Base-by-base conservation (phyloP, 768 basidiomycete genomes). In the Kwoniella mangroviensis region DNA sequence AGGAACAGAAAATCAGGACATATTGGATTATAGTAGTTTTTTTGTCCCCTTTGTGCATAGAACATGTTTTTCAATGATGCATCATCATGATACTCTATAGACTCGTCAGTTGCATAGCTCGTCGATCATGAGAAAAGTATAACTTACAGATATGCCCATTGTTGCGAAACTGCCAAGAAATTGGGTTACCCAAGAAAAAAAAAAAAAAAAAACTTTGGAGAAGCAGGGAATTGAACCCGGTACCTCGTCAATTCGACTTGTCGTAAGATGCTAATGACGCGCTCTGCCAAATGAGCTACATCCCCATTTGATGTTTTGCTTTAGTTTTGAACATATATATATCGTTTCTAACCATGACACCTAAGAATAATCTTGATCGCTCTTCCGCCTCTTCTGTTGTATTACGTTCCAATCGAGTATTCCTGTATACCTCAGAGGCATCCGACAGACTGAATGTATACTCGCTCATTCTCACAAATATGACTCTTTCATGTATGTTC, bases 201-300 rank as follows among this genome's bases (percentile, higher is more conserved):
- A 66, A 66, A 42, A 42, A 24, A 52, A 52, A 58, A 67, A 67
- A 67, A 57, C 9, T 24, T 55, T 67, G 65, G 65, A 67, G 65
- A 54, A 68, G 67, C 62, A 57, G 57, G 57, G 68, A 69, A 69
- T 69, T 69, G 68, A 69, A 69, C 68, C 57, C 68, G 57, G 62
- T 69, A 69, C 68, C 68, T 69, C 68, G 68, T 69, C 62, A 63
- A 69, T 24, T 52, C 45, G 26, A 56, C 28, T 58, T 24, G 21
- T 52, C 13, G 11, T 22, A 54, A 55, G 55, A 63, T 69, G 68
- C 63, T 64, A 68, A 68, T 68, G 67, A 68, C 67, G 67, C 67
- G 67, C 67, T 68, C 67, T 68, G 67, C 67, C 67, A 68, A 68
- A 68, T 68, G 67, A 68, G 67, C 67, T 68, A 68, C 67, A 68